Base-by-base conservation (phyloP, 2,329 filamentous ascomycete species). In the Laburnicola sp. region DNA sequence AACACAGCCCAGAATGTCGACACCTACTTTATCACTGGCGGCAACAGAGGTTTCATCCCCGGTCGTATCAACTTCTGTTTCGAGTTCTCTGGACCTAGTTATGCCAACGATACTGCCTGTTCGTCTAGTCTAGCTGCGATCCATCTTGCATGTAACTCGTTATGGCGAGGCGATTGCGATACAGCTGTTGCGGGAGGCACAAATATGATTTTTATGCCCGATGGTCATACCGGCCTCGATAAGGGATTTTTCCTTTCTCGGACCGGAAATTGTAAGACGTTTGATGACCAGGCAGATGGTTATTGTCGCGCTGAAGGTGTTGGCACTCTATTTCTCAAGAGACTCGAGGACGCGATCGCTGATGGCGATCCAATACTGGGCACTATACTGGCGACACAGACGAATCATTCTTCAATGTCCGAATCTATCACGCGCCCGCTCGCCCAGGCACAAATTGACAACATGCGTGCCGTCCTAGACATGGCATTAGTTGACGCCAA, bases 11-110 rank as follows among this genome's bases (percentile, higher is more conserved):
- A 51, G 45, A 51, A 48, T 48, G 59, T 41, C 53, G 48, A 44
- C 51, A 59, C 42, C 16, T 53, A 39, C 41, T 57, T 9, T 45
- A 79, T 84, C 38, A 76, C 81, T 0, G 80, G 80, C 21, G 75
- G 75, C 26, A 69, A 71, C 5, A 72, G 82, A 16, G 81, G 80
- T 69, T 60, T 57, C 27, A 65, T 65, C 0, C 76, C 77, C 0
- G 82, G 80, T 42, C 54, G 71, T 1, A 70, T 74, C 32, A 70
- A 64, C 22, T 73, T 71, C 48, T 58, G 22, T 41, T 62, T 72
- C 39, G 62, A 70, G 43, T 63, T 73, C 21, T 59, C 52, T 46
- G 70, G 71, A 1, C 80, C 80, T 0, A 81, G 78, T 38, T 60
- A 56, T n/a, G 62, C 60, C 6, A 55, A 73, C 6, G 70, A 74